A percentile compares a stretch with the other conserved stretches of the same genome.
These are phyloP conservation scores for Candida michaelii DNA, from an alignment of 805 yeast genomes.

Conservation along the genomic window DNA sequence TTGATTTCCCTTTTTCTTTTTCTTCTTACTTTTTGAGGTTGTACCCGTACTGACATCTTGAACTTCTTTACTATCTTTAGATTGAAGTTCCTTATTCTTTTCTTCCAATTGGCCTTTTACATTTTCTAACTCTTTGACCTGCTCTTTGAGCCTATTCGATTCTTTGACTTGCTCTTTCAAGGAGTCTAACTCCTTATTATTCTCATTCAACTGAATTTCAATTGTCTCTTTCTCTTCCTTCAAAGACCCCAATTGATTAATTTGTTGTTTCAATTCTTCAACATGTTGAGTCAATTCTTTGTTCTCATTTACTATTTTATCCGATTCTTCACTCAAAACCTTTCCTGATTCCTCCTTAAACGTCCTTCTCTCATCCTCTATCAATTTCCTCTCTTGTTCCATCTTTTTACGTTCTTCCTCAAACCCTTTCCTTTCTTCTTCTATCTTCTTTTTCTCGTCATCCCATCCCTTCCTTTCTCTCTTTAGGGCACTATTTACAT, in stretches of 20 bases:
- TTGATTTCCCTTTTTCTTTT: conserved; percentile 11
- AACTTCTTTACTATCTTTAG: conserved; percentile 12
- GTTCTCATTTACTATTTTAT: conserved; percentile 3
- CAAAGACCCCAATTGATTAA: neutral
- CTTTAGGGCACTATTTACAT: conserved; percentile 25
- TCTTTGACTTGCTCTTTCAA: neutral
- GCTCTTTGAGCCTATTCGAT: neutral
- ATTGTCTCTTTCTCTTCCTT: neutral
- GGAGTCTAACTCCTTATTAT: neutral
- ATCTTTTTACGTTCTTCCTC: conserved; percentile 12
- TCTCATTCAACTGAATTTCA: neutral
- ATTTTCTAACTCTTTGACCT: neutral
- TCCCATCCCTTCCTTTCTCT: conserved; percentile 14
- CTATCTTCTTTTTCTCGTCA: conserved; percentile 6
- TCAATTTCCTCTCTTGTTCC: neutral
- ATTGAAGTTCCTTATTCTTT: neutral
- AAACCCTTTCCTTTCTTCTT: neutral
- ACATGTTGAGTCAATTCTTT: conserved; percentile 2
- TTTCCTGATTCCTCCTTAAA: neutral
- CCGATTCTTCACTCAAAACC: neutral
- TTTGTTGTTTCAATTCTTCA: conserved; percentile 1
- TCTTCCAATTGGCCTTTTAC: neutral
- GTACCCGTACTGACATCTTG: neutral
- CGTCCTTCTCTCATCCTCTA: neutral
- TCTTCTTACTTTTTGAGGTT: conserved; percentile 8